Evolutionary conservation across 495 filamentous ascomycete species (phyloP).

Genomic region (Xylaria castorea): DNA sequence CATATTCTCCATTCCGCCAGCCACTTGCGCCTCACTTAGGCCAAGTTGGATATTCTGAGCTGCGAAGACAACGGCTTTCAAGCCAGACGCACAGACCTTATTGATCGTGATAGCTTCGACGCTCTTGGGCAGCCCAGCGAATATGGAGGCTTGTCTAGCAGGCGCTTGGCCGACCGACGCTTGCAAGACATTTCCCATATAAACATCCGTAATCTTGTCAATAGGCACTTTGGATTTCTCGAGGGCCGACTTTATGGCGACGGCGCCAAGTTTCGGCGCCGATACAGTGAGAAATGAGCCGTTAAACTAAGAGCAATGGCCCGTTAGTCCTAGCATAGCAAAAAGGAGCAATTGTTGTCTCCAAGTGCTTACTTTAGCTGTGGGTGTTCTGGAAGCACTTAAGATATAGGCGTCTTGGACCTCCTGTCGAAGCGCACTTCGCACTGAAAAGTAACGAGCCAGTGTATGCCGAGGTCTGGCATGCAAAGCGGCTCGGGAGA

Average conservation of each 20-base stretch:
- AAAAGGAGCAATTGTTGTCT: background rate
- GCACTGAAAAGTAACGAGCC: conserved; percentile 70
- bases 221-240: conserved; percentile 80
- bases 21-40: conserved; percentile 81
- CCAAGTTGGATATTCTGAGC: conserved; percentile 95
- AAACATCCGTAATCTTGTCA: conserved; percentile 82
- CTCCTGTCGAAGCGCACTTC: conserved; percentile 65
- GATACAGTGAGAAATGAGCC: conserved; percentile 81
- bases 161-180: conserved; percentile 86
- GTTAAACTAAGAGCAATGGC: conserved; percentile 73
- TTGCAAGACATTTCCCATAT: conserved; percentile 97
- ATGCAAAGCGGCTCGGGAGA: conserved; percentile 22
- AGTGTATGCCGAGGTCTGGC: conserved; percentile 55
- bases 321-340: conserved; percentile 26
- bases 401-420: conserved; percentile 91
- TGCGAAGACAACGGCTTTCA: conserved; percentile 89
- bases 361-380: conserved; percentile 69
- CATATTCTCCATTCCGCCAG: conserved; percentile 99
- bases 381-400: conserved; percentile 85
- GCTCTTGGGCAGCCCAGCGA: conserved; percentile 77
- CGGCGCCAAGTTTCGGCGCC: conserved; percentile 84
- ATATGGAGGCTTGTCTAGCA: conserved; percentile 87
- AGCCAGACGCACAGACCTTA: conserved; percentile 94
- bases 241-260: conserved; percentile 88
- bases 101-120: conserved; percentile 92